Evolutionary conservation across 805 yeast species (phyloP).

Genomic region (Jamesozyma spencerorum): DNA sequence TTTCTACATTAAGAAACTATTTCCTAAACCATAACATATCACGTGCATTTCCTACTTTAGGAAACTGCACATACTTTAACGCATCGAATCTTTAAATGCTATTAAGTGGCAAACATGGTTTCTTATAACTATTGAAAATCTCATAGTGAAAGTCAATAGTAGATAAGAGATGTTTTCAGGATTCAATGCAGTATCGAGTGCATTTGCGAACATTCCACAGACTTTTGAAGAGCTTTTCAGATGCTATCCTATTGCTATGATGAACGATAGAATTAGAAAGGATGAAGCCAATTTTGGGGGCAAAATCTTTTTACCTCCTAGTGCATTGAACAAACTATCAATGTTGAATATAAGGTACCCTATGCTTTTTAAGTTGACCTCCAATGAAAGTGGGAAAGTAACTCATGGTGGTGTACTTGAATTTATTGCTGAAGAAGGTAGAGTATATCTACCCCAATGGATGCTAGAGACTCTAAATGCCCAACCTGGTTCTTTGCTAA

Average conservation of each 20-base stretch:
- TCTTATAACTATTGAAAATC: neutral
- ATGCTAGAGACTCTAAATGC: constrained; percentile 73
- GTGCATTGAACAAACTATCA: constrained; percentile 79
- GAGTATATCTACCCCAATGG: constrained; percentile 94
- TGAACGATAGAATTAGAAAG: constrained; percentile 66
- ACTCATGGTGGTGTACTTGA: constrained; percentile 95
- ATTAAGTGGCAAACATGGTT: constrained; percentile 3
- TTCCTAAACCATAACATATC: neutral
- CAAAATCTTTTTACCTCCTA: constrained; percentile 87
- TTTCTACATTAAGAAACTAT: neutral
- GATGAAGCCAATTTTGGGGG: constrained; percentile 89
- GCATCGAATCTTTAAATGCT: no score
- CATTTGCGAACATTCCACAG: constrained; percentile 30
- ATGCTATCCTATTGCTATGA: constrained; percentile 84
- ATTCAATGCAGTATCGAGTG: constrained; percentile 21
- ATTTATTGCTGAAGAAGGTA: constrained; percentile 94
- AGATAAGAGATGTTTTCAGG: constrained; percentile 31
- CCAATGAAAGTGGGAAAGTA: constrained; percentile 47
- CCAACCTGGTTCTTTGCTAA: constrained; percentile 72
- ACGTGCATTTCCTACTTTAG: no score
- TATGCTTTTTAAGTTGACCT: constrained; percentile 77
- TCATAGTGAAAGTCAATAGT: no score
- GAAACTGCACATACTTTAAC: neutral
- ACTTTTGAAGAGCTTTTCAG: constrained; percentile 80
- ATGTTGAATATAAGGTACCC: constrained; percentile 92